These are phyloP conservation scores for Phytomonas francai DNA, from an alignment of 208 protist species.

Conservation along the genomic window DNA sequence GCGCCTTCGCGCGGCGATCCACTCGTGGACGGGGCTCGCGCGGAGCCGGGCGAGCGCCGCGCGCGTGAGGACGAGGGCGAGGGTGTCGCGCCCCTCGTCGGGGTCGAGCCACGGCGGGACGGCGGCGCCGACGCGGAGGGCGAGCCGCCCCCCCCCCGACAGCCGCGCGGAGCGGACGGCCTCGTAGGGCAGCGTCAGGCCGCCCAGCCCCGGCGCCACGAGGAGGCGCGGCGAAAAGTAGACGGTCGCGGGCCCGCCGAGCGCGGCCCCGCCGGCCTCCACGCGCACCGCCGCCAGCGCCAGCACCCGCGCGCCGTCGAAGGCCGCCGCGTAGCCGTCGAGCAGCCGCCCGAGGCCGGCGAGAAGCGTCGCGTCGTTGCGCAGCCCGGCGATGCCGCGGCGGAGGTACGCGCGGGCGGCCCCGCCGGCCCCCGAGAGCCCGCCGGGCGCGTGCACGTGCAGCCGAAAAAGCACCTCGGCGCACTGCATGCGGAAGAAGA, in stretches of 20 bases:
- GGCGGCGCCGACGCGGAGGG: conserved; percentile 47
- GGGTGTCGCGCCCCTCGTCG: conserved; percentile 11
- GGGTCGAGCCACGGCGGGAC: conserved; percentile 43
- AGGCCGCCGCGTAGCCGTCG: conserved; percentile 61
- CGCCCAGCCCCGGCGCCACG: conserved; percentile 50
- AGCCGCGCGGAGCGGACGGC: conserved; percentile 78
- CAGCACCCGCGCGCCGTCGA: conserved; percentile 20
- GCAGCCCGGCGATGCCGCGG: conserved; percentile 51
- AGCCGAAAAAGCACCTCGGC: conserved; percentile 77
- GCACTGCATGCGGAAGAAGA: conserved; percentile 89
- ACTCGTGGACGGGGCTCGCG: conserved; percentile 47
- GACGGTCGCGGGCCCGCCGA: conserved; percentile 61
- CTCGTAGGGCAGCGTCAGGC: conserved; percentile 43
- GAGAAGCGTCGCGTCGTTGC: conserved; percentile 68
- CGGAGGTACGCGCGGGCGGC: conserved; percentile 38
- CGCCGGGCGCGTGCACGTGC: conserved; percentile 44
- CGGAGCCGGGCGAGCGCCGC: conserved; percentile 36
- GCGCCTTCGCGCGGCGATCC: conserved; percentile 73
- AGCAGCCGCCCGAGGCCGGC: conserved; percentile 51
- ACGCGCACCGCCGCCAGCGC: conserved; percentile 51
- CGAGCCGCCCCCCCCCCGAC: conserved; percentile 61
- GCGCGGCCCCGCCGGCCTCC: conserved; percentile 36
- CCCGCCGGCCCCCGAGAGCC: conserved; percentile 19
- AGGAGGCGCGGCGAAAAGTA: conserved; percentile 77
- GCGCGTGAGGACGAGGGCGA: conserved; percentile 33